These are phyloP conservation scores for Rhizopogon sp. DNA, from an alignment of 768 basidiomycete species.

Conservation along the genomic window DNA sequence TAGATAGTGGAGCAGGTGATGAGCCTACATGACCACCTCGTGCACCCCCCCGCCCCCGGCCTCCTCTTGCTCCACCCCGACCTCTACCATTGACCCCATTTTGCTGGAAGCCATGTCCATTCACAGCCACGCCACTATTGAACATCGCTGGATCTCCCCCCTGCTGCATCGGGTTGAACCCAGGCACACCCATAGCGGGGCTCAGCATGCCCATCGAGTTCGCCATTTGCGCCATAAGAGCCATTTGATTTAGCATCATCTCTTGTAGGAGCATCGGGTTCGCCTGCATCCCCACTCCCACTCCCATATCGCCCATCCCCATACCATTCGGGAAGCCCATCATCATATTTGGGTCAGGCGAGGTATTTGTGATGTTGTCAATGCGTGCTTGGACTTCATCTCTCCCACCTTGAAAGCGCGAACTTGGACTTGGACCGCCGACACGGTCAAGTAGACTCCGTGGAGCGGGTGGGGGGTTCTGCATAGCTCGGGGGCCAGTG, in stretches of 20 bases:
- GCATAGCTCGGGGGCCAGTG: conserved; percentile 84
- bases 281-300: conserved; percentile 47
- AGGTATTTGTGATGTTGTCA: conserved; percentile 65
- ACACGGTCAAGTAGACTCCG: conserved; percentile 80
- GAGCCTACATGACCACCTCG: conserved; percentile 36
- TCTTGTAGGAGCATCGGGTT: conserved; percentile 79
- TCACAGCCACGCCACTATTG: conserved; percentile 24
- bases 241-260: conserved; percentile 90
- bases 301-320: conserved; percentile 58
- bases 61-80: conserved; percentile 41
- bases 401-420: conserved; percentile 31
- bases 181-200: conserved; percentile 46
- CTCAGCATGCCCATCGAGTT: conserved; percentile 76
- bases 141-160: conserved; percentile 41
- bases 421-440: conserved; percentile 45
- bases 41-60: conserved; percentile 42
- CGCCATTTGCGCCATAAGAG: conserved; percentile 91
- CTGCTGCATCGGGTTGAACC: conserved; percentile 58
- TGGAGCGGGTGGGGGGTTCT: conserved; percentile 32
- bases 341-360: conserved; percentile 43
- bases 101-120: conserved; percentile 17
- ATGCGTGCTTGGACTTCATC: conserved; percentile 80
- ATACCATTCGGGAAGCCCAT: conserved; percentile 34
- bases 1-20: conserved; percentile 17
- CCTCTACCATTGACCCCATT: conserved; percentile 32